Evolutionary conservation across 306 rosid genomes (phyloP), one percentile per base, ranked within the genome.

Genomic region (Quillaja saponaria): DNA sequence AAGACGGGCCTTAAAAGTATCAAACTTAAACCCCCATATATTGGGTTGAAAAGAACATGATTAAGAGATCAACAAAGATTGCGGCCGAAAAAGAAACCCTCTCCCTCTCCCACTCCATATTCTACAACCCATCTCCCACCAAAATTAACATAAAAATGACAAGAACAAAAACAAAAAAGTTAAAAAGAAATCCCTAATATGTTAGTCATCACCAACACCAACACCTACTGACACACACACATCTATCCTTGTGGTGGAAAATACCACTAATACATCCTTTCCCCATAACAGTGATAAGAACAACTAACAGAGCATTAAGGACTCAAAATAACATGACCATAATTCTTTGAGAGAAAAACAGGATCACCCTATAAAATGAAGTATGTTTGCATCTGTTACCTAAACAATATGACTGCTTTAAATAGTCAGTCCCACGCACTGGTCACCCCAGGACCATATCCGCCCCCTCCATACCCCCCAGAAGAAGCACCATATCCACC

Each of bases 401-500:
- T 69, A 54, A 64, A 60, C 60, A 55, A 54, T 70, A 63, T 56
- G 50, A 66, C 68, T 61, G 76, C 67, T 72, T 51, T 49, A 48
- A 44, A 55, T 48, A 45, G 68, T 80, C 76, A 78, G 78, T 82
- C 86, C 95, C 90, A 87, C 5, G 94, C 88, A 68, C 90, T 80
- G 33, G 85, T 66, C 60, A 69, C 84, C 47, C 95, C 91, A 12
- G 90, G 66, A 66, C 82, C 83, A 57, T 82, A 80, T 18, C 86
- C 90, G 55, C 95, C 87, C 51, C 95, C 90, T 38, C 77, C 50
- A 65, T 80, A 80, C 9, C 82, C 88, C 61, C 95, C 79, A 39
- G 81, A 58, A 48, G 59, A 15, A 20, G 69, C 77, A 14, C 95
- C 89, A 53, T 76, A 65, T n/a, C 89, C 89, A 12, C 86, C 66